These are phyloP conservation scores for Podaxis rugospora DNA, from an alignment of 768 basidiomycete genomes.

Conservation along the genomic window DNA sequence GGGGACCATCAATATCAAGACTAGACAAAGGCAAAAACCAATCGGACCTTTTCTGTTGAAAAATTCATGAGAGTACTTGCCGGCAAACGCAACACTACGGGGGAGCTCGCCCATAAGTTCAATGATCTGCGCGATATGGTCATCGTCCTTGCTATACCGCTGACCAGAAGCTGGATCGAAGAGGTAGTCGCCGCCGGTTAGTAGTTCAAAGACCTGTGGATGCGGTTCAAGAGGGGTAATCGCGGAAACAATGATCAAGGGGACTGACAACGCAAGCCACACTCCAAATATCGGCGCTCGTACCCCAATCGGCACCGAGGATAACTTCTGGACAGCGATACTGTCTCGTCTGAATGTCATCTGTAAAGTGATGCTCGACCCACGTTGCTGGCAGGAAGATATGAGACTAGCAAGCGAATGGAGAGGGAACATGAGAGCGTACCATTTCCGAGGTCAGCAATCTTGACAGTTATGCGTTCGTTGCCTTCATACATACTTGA, in stretches of 20 bases:
- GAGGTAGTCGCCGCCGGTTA: conserved; percentile 95
- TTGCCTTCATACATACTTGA: conserved; percentile 3
- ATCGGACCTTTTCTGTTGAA: conserved; percentile 90
- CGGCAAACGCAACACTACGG: conserved; percentile 74
- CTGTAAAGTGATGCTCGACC: conserved; percentile 96
- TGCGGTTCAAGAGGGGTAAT: background rate
- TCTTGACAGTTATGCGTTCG: conserved; percentile 90
- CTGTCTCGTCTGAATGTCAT: conserved; percentile 97
- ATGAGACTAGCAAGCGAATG: background rate
- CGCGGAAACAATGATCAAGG: background rate
- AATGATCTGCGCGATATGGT: conserved; percentile 97
- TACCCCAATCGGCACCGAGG: conserved; percentile 91
- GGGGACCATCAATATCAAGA: background rate
- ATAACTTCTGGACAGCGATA: conserved; percentile 98
- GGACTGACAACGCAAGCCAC: conserved; percentile 84
- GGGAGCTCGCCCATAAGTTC: conserved; percentile 93
- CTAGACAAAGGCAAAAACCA: background rate
- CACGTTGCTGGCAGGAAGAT: conserved; percentile 55
- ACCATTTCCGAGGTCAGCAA: conserved; percentile 97
- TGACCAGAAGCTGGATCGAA: conserved; percentile 96
- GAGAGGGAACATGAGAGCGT: conserved; percentile 17
- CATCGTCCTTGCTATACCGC: conserved; percentile 94
- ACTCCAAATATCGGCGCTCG: conserved; percentile 96
- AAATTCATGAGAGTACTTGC: conserved; percentile 92
- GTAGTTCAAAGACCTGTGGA: conserved; percentile 83